Evolutionary conservation across 768 basidiomycete species (phyloP).

Genomic region (Gyrodon lividus): DNA sequence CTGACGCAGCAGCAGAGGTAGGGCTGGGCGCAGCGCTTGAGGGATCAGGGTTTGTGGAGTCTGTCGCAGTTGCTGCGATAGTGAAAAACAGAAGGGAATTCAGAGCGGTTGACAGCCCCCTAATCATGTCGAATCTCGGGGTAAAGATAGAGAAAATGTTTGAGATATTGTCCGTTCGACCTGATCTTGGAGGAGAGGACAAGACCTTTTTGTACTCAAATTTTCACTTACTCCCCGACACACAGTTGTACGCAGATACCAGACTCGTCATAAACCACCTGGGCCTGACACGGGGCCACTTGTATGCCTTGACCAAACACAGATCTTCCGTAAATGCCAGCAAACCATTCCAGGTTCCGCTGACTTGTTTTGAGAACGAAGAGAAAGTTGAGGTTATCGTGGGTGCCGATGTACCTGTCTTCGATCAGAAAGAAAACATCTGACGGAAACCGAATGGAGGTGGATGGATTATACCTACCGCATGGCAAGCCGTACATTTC

Average conservation of each 20-base stretch:
- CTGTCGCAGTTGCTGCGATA: not conserved
- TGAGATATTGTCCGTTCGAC: not conserved
- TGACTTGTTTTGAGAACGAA: not conserved
- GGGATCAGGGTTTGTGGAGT: not conserved
- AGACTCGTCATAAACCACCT: not conserved
- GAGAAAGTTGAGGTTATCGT: not conserved
- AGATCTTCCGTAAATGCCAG: not conserved
- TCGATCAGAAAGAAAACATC: not conserved
- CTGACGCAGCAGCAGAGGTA: constrained; percentile 26
- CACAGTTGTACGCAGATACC: not conserved
- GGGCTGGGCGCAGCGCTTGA: not conserved
- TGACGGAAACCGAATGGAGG: not conserved
- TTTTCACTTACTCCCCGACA: not conserved
- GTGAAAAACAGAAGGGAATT: constrained; percentile 3
- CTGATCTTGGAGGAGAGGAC: not conserved
- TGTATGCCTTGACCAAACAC: not conserved
- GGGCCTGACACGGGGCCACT: not conserved
- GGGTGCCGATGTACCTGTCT: not conserved
- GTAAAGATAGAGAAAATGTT: not conserved
- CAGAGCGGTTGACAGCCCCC: not conserved
- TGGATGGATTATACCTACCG: not conserved
- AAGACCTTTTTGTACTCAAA: not conserved
- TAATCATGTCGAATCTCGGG: constrained; percentile 5
- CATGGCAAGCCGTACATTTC: not conserved
- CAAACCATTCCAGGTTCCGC: not conserved